These are phyloP conservation scores for Phytophthora fragariae DNA, from an alignment of 352 stramenopile genomes.

Conservation along the genomic window DNA sequence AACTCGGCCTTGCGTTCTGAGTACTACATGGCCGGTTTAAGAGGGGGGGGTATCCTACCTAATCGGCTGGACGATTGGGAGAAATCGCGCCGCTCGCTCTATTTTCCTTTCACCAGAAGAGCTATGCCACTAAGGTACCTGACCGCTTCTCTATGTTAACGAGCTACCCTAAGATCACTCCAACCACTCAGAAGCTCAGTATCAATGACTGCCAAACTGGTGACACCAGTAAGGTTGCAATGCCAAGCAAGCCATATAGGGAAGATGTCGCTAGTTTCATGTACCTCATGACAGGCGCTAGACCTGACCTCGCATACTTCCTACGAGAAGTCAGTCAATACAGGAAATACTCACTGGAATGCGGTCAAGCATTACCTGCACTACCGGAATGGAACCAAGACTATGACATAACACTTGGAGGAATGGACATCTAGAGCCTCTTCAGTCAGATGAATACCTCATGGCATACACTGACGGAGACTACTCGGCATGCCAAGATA, in stretches of 20 bases:
- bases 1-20: background rate
- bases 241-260: background rate
- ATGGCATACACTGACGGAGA: too few relatives aligned
- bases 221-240: background rate
- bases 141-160: background rate
- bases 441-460: too few relatives aligned
- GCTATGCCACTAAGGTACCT: background rate
- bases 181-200: background rate
- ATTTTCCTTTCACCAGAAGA: background rate
- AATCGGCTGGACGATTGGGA: too few relatives aligned
- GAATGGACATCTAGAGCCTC: background rate
- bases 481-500: too few relatives aligned
- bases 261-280: background rate
- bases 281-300: background rate
- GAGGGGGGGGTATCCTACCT: background rate
- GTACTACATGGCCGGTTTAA: background rate
- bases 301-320: background rate
- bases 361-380: background rate
- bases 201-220: background rate
- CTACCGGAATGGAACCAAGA: background rate
- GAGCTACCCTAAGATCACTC: background rate
- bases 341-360: background rate
- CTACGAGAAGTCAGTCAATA: background rate
- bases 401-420: background rate
- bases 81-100: too few relatives aligned